Evolutionary conservation across 352 stramenopile genomes (phyloP).

Genomic region (Phytophthora pinifolia): DNA sequence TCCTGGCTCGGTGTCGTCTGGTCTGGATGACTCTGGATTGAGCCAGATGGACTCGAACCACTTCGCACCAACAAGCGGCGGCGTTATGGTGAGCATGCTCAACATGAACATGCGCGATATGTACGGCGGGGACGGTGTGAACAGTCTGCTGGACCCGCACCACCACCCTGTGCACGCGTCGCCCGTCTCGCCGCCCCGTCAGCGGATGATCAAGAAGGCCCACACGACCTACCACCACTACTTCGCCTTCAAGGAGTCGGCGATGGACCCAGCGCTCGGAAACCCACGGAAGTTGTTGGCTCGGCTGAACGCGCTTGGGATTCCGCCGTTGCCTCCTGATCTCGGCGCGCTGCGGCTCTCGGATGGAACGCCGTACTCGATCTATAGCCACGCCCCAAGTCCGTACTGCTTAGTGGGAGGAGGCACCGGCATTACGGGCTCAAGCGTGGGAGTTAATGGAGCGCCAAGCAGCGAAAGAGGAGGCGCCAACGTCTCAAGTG

Average conservation of each 20-base stretch:
- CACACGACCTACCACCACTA: constrained; percentile 72
- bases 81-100: constrained; percentile 76
- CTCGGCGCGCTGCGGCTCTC: constrained; percentile 81
- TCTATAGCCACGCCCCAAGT: constrained; percentile 72
- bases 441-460: constrained; percentile 14
- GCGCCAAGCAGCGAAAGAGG: constrained; percentile 34
- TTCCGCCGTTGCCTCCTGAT: constrained; percentile 91
- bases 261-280: constrained; percentile 75
- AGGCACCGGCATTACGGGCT: constrained; percentile 10
- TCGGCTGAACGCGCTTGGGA: constrained; percentile 90
- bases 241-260: constrained; percentile 79
- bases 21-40: constrained; percentile 35
- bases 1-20: constrained; percentile 31
- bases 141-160: constrained; percentile 54
- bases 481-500: constrained; percentile 22
- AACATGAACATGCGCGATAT: constrained; percentile 84
- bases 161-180: constrained; percentile 36
- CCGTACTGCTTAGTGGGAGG: constrained; percentile 47
- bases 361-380: constrained; percentile 73
- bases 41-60: constrained; percentile 59
- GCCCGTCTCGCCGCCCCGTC: constrained; percentile 58
- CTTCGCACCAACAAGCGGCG: constrained; percentile 51
- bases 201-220: constrained; percentile 61
- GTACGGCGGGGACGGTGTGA: constrained; percentile 68
- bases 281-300: constrained; percentile 86